A percentile compares a stretch with the other conserved stretches of the same genome.
phyloP scores from a whole-genome alignment of 176 grass and related monocot species.

The Melocanna baccifera region DNA sequence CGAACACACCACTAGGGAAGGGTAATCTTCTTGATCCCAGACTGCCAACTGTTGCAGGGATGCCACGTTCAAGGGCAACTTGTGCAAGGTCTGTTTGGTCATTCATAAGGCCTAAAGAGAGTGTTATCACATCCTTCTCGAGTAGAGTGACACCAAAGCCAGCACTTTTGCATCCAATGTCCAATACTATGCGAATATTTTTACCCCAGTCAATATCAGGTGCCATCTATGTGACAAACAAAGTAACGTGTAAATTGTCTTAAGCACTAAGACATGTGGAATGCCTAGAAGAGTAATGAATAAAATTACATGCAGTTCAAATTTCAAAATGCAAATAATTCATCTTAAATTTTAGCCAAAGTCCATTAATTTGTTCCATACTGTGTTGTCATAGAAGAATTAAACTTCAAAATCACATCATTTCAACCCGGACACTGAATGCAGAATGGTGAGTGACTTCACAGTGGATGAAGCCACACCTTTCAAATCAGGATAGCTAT shows the following conservation, averaged over 20 bases:
- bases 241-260: constrained; percentile 6
- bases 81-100: constrained; percentile 83
- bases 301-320: background rate
- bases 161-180: constrained; percentile 76
- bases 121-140: constrained; percentile 67
- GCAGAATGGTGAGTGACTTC: background rate
- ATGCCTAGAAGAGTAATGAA: background rate
- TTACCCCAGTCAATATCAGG: constrained; percentile 97
- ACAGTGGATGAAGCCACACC: background rate
- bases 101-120: constrained; percentile 68
- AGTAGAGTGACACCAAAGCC: constrained; percentile 66
- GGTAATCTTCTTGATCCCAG: constrained; percentile 74
- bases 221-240: constrained; percentile 73
- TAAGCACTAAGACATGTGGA: constrained; percentile 17
- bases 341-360: background rate
- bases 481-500: background rate
- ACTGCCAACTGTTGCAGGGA: constrained; percentile 73
- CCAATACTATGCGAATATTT: constrained; percentile 81
- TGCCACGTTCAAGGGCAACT: constrained; percentile 83
- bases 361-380: background rate
- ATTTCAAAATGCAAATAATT: background rate
- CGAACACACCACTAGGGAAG: constrained; percentile 91
- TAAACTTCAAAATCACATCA: background rate
- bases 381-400: background rate
- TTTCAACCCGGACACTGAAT: background rate